Evolutionary conservation across 2,329 filamentous ascomycete species (phyloP), one percentile per base, ranked within the genome.

Genomic region (Monilinia aucupariae): DNA sequence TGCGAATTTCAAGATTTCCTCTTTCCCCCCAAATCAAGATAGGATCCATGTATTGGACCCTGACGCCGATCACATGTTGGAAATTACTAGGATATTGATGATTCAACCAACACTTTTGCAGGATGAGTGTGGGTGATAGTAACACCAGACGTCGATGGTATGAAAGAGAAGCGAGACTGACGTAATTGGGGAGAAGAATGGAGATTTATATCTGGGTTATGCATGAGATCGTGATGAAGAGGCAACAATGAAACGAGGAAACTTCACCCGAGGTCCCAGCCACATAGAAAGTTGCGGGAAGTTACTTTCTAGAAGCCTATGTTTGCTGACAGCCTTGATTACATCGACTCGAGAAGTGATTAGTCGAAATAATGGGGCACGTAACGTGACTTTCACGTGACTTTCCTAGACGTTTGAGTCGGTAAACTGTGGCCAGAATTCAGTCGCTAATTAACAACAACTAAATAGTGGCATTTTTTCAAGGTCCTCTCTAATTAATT

Each of bases 221-320:
- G 54, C 54, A 58, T 13, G 8, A 58, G 54, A 58, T 58, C 54
- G 54, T 47, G 54, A 58, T 58, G 41, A 45, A 58, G 54, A 30
- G 32, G 30, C 30, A 13, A 34, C 2, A 34, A 37, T 37, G n/a
- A 32, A 27, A 45, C 13, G n/a, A 10, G 54, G 54, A 58, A 58
- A n/a, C 27, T 58, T 20, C 27, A 58, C n/a, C 12, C 54, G 54
- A 47, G 30, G 27, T 25, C 41, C 22, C 54, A 47, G 54, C 43
- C 54, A 58, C 54, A 54, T 7, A 13, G 8, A 12, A 34, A 34
- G 0, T 48, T 22, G 41, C 13, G 8, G 25, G 41, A 20, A 12
- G 27, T 37, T 58, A 39, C 41, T 45, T 56, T 34, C 13, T 32
- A 17, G 41, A 25, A 9, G 13, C 7, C 13, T 47, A 25, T 30